Evolutionary conservation across 2,329 filamentous ascomycete species (phyloP), one percentile per base, ranked within the genome.

Genomic region (Emmonsia crescens): DNA sequence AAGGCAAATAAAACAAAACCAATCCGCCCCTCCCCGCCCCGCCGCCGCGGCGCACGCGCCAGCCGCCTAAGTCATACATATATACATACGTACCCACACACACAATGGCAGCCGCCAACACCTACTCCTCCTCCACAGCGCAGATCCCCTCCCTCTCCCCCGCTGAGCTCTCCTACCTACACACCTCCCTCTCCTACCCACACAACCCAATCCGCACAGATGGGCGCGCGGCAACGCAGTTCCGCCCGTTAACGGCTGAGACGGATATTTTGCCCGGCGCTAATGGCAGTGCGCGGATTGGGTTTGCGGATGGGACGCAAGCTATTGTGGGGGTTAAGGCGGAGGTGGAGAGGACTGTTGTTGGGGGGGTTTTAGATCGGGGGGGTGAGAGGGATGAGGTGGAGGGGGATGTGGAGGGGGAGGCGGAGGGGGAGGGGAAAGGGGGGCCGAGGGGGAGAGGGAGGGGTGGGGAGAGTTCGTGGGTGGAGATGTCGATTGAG

Each of bases 271-370:
- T 99, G 0, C 92, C 94, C 0, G 86, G 87, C 55, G 88, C 93
- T 19, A 96, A 97, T 71, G 94, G 94, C 64, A 95, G 89, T 75
- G 93, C 94, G 63, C 85, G 95, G 40, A 88, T 99, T 55, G 96
- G 93, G 67, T 95, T 97, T 73, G 86, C 91, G 3, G 94, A 99
- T 74, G 94, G 94, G 58, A 96, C 91, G 1, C 94, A 99, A 76
- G 94, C 94, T 6, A 88, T 99, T 64, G 94, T 96, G 5, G 94
- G 94, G 54, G 87, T 96, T 64, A 99, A 97, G 77, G 91, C 90
- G 0, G 93, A 97, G 77, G 89, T 97, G 3, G 91, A 96, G 74
- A 87, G 84, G 78, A 91, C 87, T 38, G 67, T 69, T 57, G 36
- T 33, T 40, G 54, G 21, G 8, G 33, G 36, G 54, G 72, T 71